Conservation (phyloP, 1,284 basidiomycete species). For the Stereum hirsutum region DNA sequence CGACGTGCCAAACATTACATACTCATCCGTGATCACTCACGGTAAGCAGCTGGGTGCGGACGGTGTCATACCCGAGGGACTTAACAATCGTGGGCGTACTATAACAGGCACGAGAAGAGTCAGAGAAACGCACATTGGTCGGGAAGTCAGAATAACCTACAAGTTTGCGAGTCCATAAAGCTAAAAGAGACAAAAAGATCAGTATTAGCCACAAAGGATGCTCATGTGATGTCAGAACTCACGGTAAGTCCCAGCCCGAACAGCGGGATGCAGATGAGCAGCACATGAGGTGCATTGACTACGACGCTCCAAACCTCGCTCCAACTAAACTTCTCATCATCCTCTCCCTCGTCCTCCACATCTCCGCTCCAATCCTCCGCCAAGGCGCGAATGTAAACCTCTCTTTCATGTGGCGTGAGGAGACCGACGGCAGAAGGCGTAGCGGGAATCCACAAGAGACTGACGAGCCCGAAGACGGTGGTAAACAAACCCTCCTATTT, state of each 20-base stretch:
- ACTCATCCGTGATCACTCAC: conserved; percentile 7
- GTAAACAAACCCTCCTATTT: conserved; percentile 37
- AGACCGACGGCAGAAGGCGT: conserved; percentile 27
- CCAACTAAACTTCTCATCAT: conserved; percentile 18
- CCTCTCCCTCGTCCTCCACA: conserved; percentile 11
- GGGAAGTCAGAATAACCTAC: conserved; percentile 12
- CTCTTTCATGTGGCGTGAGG: conserved; percentile 23
- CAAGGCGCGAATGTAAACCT: conserved; percentile 24
- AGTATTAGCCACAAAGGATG: neutral
- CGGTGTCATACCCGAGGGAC: conserved; percentile 23
- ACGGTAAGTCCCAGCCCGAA: conserved; percentile 17
- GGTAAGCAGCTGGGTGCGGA: conserved; percentile 22
- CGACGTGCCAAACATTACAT: neutral
- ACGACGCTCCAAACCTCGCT: conserved; percentile 21
- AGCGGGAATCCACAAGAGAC: conserved; percentile 30
- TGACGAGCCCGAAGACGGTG: conserved; percentile 26
- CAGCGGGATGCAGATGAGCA: conserved; percentile 13
- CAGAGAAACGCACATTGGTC: no score
- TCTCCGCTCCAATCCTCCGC: conserved; percentile 19
- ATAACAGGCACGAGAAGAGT: no score
- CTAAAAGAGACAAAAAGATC: conserved; percentile 4
- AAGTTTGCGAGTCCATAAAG: conserved; percentile 16
- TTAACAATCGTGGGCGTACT: conserved; percentile 26
- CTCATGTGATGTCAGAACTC: conserved; percentile 2
- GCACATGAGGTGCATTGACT: conserved; percentile 21